Evolutionary conservation across 2,329 filamentous ascomycete genomes (phyloP).

Genomic region (Stagonosporopsis rhizophila): DNA sequence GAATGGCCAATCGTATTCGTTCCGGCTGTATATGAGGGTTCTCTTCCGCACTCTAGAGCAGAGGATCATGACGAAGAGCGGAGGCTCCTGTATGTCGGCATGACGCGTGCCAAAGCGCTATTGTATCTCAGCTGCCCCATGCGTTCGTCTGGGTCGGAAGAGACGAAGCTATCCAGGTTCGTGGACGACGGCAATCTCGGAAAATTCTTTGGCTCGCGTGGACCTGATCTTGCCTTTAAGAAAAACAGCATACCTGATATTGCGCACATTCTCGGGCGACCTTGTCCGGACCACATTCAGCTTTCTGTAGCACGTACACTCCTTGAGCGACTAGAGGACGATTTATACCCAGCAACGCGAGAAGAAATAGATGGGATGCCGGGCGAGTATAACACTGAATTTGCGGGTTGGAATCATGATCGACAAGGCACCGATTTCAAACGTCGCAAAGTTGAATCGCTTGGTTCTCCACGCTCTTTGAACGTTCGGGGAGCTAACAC

Average conservation of each 20-base stretch:
- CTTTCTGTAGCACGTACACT: conserved; percentile 32
- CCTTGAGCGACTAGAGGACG: conserved; percentile 45
- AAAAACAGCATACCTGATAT: conserved; percentile 68
- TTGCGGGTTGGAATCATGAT: conserved; percentile 17
- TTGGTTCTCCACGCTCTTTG: neutral
- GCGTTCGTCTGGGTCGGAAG: conserved; percentile 67
- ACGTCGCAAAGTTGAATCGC: conserved; percentile 35
- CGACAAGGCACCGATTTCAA: conserved; percentile 26
- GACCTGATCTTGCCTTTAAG: conserved; percentile 69
- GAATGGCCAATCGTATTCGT: conserved; percentile 98
- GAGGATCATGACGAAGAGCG: conserved; percentile 90
- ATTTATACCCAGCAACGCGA: conserved; percentile 44
- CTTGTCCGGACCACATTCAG: conserved; percentile 60
- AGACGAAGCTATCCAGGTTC: conserved; percentile 75
- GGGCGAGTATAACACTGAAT: conserved; percentile 26
- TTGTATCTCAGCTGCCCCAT: conserved; percentile 84
- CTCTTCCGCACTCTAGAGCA: conserved; percentile 85
- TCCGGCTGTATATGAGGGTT: conserved; percentile 86
- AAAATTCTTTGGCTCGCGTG: conserved; percentile 64
- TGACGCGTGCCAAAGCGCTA: conserved; percentile 89
- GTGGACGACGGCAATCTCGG: conserved; percentile 64
- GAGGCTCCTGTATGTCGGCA: conserved; percentile 89
- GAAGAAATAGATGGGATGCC: conserved; percentile 45
- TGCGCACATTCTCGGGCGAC: conserved; percentile 72
- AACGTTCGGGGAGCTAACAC: neutral